These are phyloP conservation scores for Pleoardoris graminearum DNA, from an alignment of 2,329 filamentous ascomycete species.

Conservation along the genomic window DNA sequence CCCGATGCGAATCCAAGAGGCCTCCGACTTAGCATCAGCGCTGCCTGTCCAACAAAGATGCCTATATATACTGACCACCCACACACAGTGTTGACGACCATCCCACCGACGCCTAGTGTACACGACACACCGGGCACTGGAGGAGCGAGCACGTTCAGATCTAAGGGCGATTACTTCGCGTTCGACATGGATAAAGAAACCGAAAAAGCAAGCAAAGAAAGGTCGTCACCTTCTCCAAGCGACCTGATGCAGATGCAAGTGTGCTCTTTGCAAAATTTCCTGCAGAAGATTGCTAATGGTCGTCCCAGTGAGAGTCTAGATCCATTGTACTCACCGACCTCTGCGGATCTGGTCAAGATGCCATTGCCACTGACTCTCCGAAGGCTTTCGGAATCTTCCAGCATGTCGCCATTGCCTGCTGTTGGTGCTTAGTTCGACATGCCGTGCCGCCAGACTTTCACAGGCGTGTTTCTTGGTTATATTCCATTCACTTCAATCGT, in stretches of 20 bases:
- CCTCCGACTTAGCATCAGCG: slow-evolving; percentile 34
- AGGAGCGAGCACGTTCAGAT: slow-evolving; percentile 45
- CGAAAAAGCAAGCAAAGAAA: slow-evolving; percentile 16
- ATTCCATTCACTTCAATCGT: background rate
- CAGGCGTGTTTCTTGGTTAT: background rate
- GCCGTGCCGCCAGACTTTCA: background rate
- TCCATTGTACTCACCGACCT: slow-evolving; percentile 30
- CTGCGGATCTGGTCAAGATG: slow-evolving; percentile 22
- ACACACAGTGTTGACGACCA: slow-evolving; percentile 42
- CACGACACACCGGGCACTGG: slow-evolving; percentile 21
- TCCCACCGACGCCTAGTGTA: slow-evolving; percentile 48
- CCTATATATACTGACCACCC: slow-evolving; percentile 35
- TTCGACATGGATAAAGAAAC: slow-evolving; percentile 28
- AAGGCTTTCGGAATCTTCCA: slow-evolving; percentile 27
- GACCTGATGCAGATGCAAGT: slow-evolving; percentile 37
- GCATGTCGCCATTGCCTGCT: slow-evolving; percentile 15
- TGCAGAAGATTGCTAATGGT: slow-evolving; percentile 9
- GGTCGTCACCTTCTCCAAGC: slow-evolving; percentile 6
- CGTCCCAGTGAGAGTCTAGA: slow-evolving; percentile 31
- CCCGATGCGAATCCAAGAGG: slow-evolving; percentile 39
- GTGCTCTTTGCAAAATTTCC: background rate
- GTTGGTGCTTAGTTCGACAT: slow-evolving; percentile 13
- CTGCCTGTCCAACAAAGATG: slow-evolving; percentile 47
- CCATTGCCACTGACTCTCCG: slow-evolving; percentile 26
- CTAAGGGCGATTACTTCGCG: slow-evolving; percentile 34